Evolutionary conservation across 768 basidiomycete species (phyloP), one percentile per base, ranked within the genome.

Genomic region (Leccinum incarnatum): DNA sequence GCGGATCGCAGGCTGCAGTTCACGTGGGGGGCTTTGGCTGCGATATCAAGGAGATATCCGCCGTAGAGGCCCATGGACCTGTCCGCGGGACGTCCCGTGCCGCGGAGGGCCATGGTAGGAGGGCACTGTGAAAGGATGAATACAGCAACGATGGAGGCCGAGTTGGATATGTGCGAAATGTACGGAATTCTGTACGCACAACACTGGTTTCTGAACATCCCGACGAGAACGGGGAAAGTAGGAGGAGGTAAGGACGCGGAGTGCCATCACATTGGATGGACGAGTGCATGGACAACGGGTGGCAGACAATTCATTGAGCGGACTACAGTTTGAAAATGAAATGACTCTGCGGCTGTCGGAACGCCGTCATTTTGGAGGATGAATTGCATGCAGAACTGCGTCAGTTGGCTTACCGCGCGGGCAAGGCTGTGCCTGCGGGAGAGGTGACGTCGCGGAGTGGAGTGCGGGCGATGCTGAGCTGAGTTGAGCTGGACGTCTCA

Each of bases 261-360:
- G 55, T 50, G 42, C 37, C 19, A 49, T 62, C 50, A 66, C 36
- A 47, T 53, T 54, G 62, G 60, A 58, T 51, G 58, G 40, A 62
- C 23, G 51, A 53, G 59, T 32, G 69, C 69, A 63, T 61, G 69
- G 59, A 56, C 46, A 57, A 70, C 49, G 66, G 69, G 67, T 71
- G 69, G 69, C 67, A 71, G 66, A 62, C 45, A 63, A 68, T 71
- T 62, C 65, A 70, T 65, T 57, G 47, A 63, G 65, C 62, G 67
- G 68, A 49, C 54, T 57, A 60, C 54, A 63, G 55, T 42, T 57
- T 57, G 54, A 58, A 42, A 69, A 69, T 71, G 70, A 71, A 71
- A 67, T 67, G 65, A 49, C 32, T 55, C 57, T 69, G 67, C 61
- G 46, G 53, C n/a, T 54, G 62, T 57, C 61, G 64, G 62, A 68